phyloP scores from a whole-genome alignment of 306 rosid species.

The Vigna angularis region DNA sequence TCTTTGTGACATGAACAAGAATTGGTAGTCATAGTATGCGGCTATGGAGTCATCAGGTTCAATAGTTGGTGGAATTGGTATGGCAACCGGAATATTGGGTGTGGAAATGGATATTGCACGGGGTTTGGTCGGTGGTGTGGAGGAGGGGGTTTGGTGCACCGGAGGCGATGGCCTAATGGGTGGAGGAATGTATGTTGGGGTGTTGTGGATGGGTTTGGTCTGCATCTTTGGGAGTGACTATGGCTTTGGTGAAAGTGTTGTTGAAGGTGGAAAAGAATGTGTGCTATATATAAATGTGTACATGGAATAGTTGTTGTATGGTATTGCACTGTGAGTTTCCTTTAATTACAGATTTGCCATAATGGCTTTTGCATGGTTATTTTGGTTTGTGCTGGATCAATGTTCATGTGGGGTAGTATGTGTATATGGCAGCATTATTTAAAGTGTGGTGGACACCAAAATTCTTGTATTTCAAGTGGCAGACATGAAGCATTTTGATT shows the following conservation, averaged over 20 bases:
- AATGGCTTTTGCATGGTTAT: conserved; percentile 42
- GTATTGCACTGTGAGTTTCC: conserved; percentile 19
- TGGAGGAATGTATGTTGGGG: conserved; percentile 50
- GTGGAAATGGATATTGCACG: conserved; percentile 57
- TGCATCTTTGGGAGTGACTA: conserved; percentile 53
- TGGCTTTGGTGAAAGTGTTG: not conserved
- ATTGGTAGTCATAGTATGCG: conserved; percentile 89
- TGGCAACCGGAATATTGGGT: conserved; percentile 33
- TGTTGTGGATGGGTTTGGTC: conserved; percentile 46
- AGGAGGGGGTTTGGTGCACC: conserved; percentile 33
- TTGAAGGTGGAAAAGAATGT: conserved; percentile 32
- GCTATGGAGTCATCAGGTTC: conserved; percentile 62
- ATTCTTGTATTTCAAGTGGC: conserved; percentile 61
- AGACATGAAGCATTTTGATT: conserved; percentile 62
- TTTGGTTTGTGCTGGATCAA: conserved; percentile 47
- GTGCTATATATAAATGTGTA: conserved; percentile 12
- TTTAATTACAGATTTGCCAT: conserved; percentile 61
- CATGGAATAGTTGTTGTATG: conserved; percentile 8
- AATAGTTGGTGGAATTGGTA: conserved; percentile 34
- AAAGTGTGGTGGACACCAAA: conserved; percentile 56
- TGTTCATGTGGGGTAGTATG: conserved; percentile 57
- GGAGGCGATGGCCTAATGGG: conserved; percentile 48
- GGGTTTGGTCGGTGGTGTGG: conserved; percentile 31
- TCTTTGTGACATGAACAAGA: conserved; percentile 79
- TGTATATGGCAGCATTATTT: conserved; percentile 27